phyloP scores from a whole-genome alignment of 129 eudicot species.

The Silybum marianum region DNA sequence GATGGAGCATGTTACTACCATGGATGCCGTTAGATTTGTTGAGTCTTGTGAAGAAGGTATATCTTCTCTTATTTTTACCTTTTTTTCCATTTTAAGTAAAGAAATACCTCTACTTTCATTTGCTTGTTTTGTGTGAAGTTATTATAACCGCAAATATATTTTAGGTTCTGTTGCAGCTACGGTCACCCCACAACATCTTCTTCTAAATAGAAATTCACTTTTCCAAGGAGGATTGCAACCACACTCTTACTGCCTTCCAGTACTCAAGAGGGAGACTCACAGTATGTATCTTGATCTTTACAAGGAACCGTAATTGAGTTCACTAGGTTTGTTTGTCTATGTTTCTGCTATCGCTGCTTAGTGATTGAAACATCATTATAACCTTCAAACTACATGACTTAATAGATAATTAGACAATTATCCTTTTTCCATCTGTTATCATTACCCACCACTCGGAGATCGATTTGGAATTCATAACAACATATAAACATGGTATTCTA shows the following conservation, averaged over 20 bases:
- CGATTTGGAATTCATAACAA: no score
- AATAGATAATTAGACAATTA: no score
- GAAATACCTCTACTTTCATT: background rate
- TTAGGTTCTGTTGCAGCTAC: constrained; percentile 91
- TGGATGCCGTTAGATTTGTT: constrained; percentile 85
- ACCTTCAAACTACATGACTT: no score
- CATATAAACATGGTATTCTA: no score
- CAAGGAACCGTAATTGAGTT: background rate
- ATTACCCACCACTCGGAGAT: no score
- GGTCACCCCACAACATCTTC: constrained; percentile 95
- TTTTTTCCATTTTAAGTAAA: background rate
- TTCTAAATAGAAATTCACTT: constrained; percentile 84
- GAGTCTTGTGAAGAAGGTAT: constrained; percentile 82
- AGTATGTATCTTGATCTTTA: constrained; percentile 43
- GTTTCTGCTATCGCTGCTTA: background rate
- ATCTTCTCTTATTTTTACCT: background rate
- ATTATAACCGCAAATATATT: constrained; percentile 18
- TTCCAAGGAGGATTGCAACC: constrained; percentile 99
- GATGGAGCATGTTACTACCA: constrained; percentile 97
- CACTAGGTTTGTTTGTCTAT: background rate
- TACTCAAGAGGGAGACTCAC: constrained; percentile 91
- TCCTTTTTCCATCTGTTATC: no score
- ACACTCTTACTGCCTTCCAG: constrained; percentile 93
- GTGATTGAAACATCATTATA: background rate
- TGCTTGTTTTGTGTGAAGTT: background rate